Conservation (phyloP, 371 early-diverging fungal genomes). For the Apophysomyces ossiformis region DNA sequence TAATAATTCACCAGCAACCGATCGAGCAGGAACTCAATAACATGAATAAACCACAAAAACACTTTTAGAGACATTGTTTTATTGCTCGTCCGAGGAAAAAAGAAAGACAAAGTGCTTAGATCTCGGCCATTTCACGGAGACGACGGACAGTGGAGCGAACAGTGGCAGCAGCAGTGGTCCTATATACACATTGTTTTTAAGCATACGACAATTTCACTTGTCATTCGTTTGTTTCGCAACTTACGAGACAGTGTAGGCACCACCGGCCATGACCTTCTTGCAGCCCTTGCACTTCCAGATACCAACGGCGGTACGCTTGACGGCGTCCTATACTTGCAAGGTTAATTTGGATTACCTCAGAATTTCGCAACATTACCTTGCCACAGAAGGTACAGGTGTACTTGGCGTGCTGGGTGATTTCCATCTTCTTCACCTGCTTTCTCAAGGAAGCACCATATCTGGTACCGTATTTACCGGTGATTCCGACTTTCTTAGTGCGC, state of each 20-base stretch:
- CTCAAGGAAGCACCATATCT: slow-evolving; percentile 99
- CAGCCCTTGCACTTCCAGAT: slow-evolving; percentile 99
- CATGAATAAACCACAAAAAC: background rate
- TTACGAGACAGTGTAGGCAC: slow-evolving; percentile 94
- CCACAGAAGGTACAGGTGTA: slow-evolving; percentile 99
- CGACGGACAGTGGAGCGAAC: slow-evolving; percentile 96
- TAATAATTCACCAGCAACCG: slow-evolving; percentile 3
- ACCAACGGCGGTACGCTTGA: slow-evolving; percentile 95
- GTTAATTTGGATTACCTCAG: slow-evolving; percentile 12
- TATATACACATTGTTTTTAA: slow-evolving; percentile 22
- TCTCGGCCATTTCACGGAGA: slow-evolving; percentile 95
- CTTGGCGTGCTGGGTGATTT: slow-evolving; percentile 97
- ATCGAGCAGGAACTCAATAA: slow-evolving; percentile 1
- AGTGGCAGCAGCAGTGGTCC: slow-evolving; percentile 92
- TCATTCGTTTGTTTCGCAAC: slow-evolving; percentile 7
- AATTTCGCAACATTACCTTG: slow-evolving; percentile 54
- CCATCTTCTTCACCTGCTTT: slow-evolving; percentile 99
- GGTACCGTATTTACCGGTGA: slow-evolving; percentile 99
- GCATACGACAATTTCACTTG: background rate
- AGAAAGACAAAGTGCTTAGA: slow-evolving; percentile 57
- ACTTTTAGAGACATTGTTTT: slow-evolving; percentile 3
- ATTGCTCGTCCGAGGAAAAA: slow-evolving; percentile 8
- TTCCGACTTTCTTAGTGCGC: slow-evolving; percentile 99
- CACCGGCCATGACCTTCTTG: slow-evolving; percentile 94
- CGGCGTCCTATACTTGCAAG: slow-evolving; percentile 67